These are phyloP conservation scores for Ochetophila trinervis DNA, from an alignment of 306 rosid genomes.

Conservation along the genomic window DNA sequence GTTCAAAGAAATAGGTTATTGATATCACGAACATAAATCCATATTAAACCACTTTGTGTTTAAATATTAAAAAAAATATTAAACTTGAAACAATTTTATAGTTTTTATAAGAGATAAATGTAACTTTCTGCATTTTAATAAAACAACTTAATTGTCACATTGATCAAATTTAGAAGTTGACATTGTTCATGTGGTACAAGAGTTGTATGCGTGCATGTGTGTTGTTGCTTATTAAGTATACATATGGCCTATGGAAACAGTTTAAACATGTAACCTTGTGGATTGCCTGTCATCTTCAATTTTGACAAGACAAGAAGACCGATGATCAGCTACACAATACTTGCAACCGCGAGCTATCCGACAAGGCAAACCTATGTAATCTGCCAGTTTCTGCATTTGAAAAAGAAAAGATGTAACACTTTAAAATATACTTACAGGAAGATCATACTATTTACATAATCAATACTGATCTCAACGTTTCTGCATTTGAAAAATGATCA, in stretches of 20 bases:
- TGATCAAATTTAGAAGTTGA: too few species aligned
- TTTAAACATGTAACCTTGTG: conserved; percentile 49
- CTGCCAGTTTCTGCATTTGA: conserved; percentile 83
- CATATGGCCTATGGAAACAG: conserved; percentile 11
- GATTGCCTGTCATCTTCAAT: conserved; percentile 63
- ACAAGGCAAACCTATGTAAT: conserved; percentile 92
- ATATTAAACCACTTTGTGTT: too few species aligned
- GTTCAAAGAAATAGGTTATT: too few species aligned
- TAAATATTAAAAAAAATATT: too few species aligned
- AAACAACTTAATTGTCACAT: too few species aligned
- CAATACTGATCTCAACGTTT: background rate
- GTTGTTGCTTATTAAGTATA: too few species aligned
- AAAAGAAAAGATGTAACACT: conserved; percentile 13
- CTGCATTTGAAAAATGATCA: conserved; percentile 13
- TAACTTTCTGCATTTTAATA: too few species aligned
- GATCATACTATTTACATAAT: background rate
- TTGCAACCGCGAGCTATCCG: conserved; percentile 96
- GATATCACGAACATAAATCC: too few species aligned
- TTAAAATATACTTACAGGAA: conserved; percentile 1
- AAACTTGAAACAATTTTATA: too few species aligned
- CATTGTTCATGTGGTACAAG: too few species aligned
- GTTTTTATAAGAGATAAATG: too few species aligned
- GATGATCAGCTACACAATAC: conserved; percentile 90
- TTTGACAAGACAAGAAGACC: conserved; percentile 91
- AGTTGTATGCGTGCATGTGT: too few species aligned